Percentiles rank a stretch among this genome's conserved stretches.
Conservation (phyloP, 139 green algal genomes). For the Limnomonas spitsbergensis region DNA sequence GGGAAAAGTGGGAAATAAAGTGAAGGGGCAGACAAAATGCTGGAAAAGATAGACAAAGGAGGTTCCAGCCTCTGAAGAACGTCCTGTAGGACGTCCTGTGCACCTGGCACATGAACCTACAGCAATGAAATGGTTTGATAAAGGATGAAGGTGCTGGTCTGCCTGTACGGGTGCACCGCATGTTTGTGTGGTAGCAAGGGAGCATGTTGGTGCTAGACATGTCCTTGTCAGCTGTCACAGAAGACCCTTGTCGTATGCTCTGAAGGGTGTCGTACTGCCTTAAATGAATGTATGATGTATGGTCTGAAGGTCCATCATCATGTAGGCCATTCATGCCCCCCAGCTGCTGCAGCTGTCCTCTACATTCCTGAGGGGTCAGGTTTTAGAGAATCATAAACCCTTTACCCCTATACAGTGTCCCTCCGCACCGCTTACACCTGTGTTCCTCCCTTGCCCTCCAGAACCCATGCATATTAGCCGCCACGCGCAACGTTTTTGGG, state of each 20-base stretch:
- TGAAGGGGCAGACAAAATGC: no score
- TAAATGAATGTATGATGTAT: no score
- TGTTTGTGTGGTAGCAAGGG: no score
- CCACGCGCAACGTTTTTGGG: slow-evolving; percentile 24
- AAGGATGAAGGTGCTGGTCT: no score
- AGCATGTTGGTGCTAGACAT: neutral
- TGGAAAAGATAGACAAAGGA: no score
- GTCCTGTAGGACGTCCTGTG: no score
- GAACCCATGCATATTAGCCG: slow-evolving; percentile 4
- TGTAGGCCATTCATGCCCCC: neutral
- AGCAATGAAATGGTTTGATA: no score
- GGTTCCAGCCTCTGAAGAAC: no score
- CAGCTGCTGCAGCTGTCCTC: neutral
- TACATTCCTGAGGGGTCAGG: neutral
- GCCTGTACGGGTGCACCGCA: no score
- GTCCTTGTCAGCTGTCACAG: neutral
- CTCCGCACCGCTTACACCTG: neutral
- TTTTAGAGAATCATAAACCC: slow-evolving; percentile 2
- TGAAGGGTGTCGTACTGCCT: neutral
- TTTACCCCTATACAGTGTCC: neutral
- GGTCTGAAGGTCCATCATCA: neutral
- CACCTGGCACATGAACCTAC: no score
- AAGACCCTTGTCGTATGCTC: neutral
- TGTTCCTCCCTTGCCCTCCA: neutral
- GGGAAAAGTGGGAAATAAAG: no score